These are phyloP conservation scores for Phalaenopsis aphrodite DNA, from an alignment of 106 monocot genomes.

Conservation along the genomic window DNA sequence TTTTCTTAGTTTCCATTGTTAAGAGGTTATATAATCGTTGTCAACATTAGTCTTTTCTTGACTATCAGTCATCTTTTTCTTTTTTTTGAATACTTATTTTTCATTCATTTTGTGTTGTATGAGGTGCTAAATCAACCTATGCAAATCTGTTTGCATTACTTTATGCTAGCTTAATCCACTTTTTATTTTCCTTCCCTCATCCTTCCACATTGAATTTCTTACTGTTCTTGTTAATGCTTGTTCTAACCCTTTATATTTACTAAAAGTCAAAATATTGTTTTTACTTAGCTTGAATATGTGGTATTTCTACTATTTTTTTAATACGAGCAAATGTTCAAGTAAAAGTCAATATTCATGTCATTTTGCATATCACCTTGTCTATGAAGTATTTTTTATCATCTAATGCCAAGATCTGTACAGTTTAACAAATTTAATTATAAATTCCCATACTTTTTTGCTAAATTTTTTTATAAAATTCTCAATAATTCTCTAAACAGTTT, in stretches of 20 bases:
- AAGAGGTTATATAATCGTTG: not conserved
- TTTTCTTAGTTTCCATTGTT: not conserved
- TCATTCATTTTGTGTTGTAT: not conserved
- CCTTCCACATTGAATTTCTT: not conserved
- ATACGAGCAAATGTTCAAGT: not conserved
- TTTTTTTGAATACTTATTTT: not conserved
- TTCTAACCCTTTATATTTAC: not conserved
- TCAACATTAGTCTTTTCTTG: not conserved
- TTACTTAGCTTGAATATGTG: not conserved
- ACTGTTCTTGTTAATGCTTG: not conserved
- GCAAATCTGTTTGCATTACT: not conserved
- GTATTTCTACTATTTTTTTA: not conserved
- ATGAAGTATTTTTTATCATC: not conserved
- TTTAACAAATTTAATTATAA: not conserved
- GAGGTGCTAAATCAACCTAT: not conserved
- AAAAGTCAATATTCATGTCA: not conserved
- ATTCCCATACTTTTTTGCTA: not conserved
- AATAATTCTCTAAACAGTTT: not conserved
- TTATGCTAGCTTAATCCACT: not conserved
- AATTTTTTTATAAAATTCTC: not conserved
- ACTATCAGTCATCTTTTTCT: not conserved
- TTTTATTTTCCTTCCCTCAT: not conserved
- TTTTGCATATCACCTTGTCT: not conserved
- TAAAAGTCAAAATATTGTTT: not conserved
- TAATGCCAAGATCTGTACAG: not conserved